phyloP scores from a whole-genome alignment of 371 early-diverging fungal species.

The Apophysomyces variabilis region DNA sequence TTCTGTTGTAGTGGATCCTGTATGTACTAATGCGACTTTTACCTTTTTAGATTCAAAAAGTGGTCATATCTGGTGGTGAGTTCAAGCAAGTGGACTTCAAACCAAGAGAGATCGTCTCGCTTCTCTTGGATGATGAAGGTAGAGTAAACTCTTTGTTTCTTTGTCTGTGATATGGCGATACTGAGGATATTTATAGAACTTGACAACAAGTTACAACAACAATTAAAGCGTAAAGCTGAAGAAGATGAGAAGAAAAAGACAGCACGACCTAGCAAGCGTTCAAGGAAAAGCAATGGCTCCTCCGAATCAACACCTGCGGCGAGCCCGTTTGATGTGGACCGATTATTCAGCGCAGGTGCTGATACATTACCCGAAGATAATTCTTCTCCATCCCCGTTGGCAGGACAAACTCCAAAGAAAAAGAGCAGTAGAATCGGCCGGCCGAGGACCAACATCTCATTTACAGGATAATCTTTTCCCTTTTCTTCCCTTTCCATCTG shows the following conservation, averaged over 20 bases:
- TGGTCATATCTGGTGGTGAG: conserved; percentile 96
- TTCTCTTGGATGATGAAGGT: conserved; percentile 83
- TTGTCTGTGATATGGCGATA: not conserved
- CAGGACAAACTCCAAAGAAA: conserved; percentile 27
- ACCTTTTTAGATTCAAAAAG: conserved; percentile 80
- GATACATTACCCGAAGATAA: conserved; percentile 40
- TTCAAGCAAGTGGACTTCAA: conserved; percentile 82
- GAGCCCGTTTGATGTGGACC: conserved; percentile 39
- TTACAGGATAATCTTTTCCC: conserved; percentile 25
- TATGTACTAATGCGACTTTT: not conserved
- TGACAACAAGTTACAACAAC: conserved; percentile 60
- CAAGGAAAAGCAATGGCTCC: conserved; percentile 39
- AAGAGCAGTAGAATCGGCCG: conserved; percentile 45
- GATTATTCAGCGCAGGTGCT: conserved; percentile 43
- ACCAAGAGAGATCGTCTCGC: conserved; percentile 86
- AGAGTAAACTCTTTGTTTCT: not conserved
- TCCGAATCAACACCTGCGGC: conserved; percentile 33
- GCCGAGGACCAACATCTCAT: conserved; percentile 51
- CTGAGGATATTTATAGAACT: conserved; percentile 36
- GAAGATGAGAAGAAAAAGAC: conserved; percentile 54
- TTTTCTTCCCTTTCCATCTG: not conserved
- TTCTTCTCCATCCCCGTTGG: conserved; percentile 16
- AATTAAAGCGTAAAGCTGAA: conserved; percentile 64
- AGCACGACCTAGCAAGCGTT: conserved; percentile 40
- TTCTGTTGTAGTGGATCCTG: not conserved